Evolutionary conservation across 805 yeast genomes (phyloP), one percentile per base, ranked within the genome.

Genomic region (Cyberlindnera americana): DNA sequence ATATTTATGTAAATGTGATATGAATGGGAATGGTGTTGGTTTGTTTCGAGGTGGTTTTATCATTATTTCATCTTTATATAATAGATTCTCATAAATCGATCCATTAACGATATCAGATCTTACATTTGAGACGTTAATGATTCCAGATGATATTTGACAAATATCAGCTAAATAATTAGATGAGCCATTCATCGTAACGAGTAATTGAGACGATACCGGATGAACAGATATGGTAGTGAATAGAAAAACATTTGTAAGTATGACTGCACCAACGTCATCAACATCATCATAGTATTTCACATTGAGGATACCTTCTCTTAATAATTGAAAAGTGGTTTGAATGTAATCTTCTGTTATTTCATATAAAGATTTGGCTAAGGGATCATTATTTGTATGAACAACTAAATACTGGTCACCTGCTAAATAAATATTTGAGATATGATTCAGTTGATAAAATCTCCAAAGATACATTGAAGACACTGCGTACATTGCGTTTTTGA

Each of bases 211-310:
- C 5, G 51, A 43, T 3, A 49, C 39, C 8, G 59, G 57, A 34
- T 51, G 57, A 2, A 49, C 45, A 2, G 49, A 34, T 8, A 48
- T 38, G 11, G 48, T 46, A 5, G 52, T 48, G 37, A 50, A 54
- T 5, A 54, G 30, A 6, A 52, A 32, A 19, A 48, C 47, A 17
- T 48, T 48, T 3, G 47, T 43, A 10, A 52, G 40, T 16, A 53
- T 30, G 4, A 50, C 26, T 6, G 44, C 35, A 0, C 52, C 56
- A 2, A 47, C 46, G 0, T 41, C 26, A 6, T 49, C 44, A 13
- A 29, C 23, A 11, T 31, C 19, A 1, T 16, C 11, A 13, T 36
- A 15, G 9, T 23, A 29, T 2, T 39, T 19, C 13, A 37, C 33
- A 13, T 33, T 37, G 1, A n/a, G 2, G 1, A 46, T 24, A 2